Conservation (phyloP, 768 basidiomycete species). For the Suillus clintonianus region DNA sequence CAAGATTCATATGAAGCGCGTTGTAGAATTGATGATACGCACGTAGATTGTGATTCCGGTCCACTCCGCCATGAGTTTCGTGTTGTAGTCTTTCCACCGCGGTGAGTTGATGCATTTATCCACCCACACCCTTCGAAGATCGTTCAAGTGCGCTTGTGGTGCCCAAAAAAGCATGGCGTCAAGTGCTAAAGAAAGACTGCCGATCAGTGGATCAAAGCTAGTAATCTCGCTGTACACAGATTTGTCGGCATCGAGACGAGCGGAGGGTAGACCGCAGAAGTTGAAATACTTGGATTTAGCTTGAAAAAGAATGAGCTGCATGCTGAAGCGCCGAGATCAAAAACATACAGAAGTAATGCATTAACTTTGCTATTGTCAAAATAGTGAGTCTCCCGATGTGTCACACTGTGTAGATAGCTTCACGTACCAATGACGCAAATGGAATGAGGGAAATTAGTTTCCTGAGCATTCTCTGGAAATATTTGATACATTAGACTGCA, state of each 20-base stretch:
- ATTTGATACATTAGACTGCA: background rate
- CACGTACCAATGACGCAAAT: conserved; percentile 2
- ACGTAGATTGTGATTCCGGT: conserved; percentile 13
- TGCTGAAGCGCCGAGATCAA: background rate
- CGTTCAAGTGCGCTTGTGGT: conserved; percentile 34
- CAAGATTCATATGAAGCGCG: background rate
- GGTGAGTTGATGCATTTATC: conserved; percentile 5
- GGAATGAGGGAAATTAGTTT: background rate
- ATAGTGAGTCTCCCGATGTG: background rate
- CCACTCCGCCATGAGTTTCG: conserved; percentile 17
- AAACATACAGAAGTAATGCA: conserved; percentile 44
- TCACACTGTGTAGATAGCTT: background rate
- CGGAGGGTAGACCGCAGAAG: conserved; percentile 47
- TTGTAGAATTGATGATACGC: background rate
- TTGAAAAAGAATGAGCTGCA: conserved; percentile 2
- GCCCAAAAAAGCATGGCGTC: conserved; percentile 7
- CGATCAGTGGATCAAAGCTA: background rate
- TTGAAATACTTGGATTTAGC: conserved; percentile 42
- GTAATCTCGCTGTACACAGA: conserved; percentile 31
- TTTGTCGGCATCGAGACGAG: conserved; percentile 46
- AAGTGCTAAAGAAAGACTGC: conserved; percentile 1
- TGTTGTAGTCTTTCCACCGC: conserved; percentile 22
- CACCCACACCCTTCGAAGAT: conserved; percentile 9
- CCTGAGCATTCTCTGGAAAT: background rate
- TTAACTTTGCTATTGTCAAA: conserved; percentile 38